Percentiles rank a stretch among this genome's conserved stretches.
Conservation (phyloP, 805 yeast genomes). For the Candida krabiensis region DNA sequence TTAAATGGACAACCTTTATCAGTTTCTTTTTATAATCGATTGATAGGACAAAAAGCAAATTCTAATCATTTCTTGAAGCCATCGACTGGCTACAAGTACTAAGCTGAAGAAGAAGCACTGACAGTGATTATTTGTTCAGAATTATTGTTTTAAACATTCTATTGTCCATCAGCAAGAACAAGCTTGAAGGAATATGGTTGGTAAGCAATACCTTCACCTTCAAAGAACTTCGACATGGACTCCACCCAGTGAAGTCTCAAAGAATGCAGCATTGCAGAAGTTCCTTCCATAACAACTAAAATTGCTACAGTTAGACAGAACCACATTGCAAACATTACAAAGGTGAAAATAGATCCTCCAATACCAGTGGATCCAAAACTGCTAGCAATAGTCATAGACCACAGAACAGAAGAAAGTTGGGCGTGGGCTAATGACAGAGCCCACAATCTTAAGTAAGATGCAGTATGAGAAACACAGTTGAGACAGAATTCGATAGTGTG, state of each 20-base stretch:
- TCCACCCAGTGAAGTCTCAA: conserved; percentile 99
- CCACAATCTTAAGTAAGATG: conserved; percentile 95
- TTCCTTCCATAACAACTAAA: conserved; percentile 96
- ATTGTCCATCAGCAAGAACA: conserved; percentile 11
- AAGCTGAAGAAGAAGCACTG: too few relatives aligned
- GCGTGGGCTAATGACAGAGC: conserved; percentile 97
- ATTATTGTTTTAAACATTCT: too few relatives aligned
- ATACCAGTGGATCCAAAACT: conserved; percentile 69
- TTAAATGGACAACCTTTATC: too few relatives aligned
- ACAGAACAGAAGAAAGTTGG: conserved; percentile 89
- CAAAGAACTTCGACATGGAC: conserved; percentile 96
- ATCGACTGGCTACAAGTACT: too few relatives aligned
- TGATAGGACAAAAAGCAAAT: too few relatives aligned
- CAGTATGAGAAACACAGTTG: conserved; percentile 98
- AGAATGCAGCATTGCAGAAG: conserved; percentile 99
- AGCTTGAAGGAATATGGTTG: conserved; percentile 74
- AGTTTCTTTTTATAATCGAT: too few relatives aligned
- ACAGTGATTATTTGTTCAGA: too few relatives aligned
- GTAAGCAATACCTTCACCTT: conserved; percentile 92
- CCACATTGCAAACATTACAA: conserved; percentile 91
- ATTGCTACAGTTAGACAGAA: conserved; percentile 86
- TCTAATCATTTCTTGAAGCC: too few relatives aligned
- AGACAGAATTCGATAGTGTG: conserved; percentile 97
- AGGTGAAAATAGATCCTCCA: conserved; percentile 71
- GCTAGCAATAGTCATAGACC: conserved; percentile 90